Conservation (phyloP, 306 rosid species). For the Boehmeria nivea region DNA sequence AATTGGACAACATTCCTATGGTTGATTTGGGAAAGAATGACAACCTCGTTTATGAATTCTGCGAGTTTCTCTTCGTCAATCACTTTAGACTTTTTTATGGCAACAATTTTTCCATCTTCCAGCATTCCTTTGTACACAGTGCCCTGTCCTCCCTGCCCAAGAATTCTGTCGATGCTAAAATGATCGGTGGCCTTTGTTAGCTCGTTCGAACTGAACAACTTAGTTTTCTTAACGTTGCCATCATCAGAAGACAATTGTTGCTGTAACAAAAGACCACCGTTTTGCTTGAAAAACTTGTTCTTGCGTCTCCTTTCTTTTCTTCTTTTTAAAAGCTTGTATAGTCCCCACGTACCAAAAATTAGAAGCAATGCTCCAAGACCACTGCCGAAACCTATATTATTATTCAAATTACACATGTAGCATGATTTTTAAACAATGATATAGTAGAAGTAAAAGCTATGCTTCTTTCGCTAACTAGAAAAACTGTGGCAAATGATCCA, state of each 20-base stretch:
- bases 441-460: too few species aligned
- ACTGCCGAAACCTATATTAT: conserved; percentile 1
- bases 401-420: too few species aligned
- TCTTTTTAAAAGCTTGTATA: neutral
- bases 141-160: conserved; percentile 24
- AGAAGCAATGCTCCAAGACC: neutral
- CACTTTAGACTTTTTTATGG: conserved; percentile 16
- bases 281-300: conserved; percentile 1
- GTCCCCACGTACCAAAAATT: neutral
- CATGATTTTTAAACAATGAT: too few species aligned
- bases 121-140: conserved; percentile 5
- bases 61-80: conserved; percentile 2
- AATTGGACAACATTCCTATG: conserved; percentile 7
- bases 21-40: conserved; percentile 24
- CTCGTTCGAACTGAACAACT: conserved; percentile 5
- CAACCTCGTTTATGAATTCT: conserved; percentile 17
- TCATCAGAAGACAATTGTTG: conserved; percentile 5
- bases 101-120: conserved; percentile 17
- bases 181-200: conserved; percentile 14
- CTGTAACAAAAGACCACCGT: conserved; percentile 6
- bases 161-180: neutral
- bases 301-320: neutral
- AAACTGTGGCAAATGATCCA: too few species aligned
- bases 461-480: too few species aligned
- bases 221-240: conserved; percentile 15